Evolutionary conservation across 257 asterid genomes (phyloP).

Genomic region (Fraxinus pennsylvanica): DNA sequence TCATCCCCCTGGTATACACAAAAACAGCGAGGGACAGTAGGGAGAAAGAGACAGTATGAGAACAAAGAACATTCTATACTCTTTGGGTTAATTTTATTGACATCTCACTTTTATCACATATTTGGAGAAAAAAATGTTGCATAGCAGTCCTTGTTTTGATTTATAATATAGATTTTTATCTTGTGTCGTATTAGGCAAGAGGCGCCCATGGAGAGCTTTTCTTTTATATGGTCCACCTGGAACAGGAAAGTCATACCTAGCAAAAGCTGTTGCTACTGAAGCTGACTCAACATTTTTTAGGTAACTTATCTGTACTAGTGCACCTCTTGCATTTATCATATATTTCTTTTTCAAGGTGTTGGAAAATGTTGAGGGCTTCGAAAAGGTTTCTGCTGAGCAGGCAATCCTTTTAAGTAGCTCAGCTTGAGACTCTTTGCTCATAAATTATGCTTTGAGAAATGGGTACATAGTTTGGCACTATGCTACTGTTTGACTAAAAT

Average conservation of each 20-base stretch:
- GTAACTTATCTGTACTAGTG: constrained; percentile 27
- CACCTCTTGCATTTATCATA: neutral
- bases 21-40: neutral
- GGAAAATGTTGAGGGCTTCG: neutral
- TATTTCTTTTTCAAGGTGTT: neutral
- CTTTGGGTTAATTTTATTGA: neutral
- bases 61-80: neutral
- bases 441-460: neutral
- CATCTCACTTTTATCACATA: neutral
- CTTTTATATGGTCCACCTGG: constrained; percentile 68
- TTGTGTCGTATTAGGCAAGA: constrained; percentile 42
- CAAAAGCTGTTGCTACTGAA: constrained; percentile 67
- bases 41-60: neutral
- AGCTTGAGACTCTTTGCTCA: neutral
- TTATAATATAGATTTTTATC: constrained; percentile 4
- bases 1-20: neutral
- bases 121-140: neutral
- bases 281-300: constrained; percentile 62
- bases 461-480: neutral
- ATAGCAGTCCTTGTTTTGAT: constrained; percentile 1
- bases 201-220: constrained; percentile 68
- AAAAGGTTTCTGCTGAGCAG: neutral
- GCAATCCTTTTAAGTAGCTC: neutral
- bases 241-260: constrained; percentile 63
- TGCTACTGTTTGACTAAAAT: neutral